Evolutionary conservation across 495 filamentous ascomycete genomes (phyloP).

Genomic region (Aspergillus homomorphus): DNA sequence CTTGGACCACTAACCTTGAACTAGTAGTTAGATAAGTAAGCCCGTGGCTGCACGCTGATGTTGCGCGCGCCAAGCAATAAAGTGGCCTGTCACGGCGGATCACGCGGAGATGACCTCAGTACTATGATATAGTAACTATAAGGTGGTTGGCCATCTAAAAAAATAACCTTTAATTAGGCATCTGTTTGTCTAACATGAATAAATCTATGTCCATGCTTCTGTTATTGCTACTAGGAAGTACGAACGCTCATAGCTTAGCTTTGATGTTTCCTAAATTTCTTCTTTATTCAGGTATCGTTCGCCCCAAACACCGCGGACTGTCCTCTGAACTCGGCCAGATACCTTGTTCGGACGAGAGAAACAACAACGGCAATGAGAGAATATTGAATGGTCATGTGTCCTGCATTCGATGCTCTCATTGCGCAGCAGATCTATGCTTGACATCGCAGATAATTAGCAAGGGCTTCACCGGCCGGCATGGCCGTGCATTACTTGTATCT

Average conservation of each 20-base stretch:
- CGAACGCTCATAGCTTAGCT: neutral
- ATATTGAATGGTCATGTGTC: constrained; percentile 52
- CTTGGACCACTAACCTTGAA: no score
- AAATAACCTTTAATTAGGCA: neutral
- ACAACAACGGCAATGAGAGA: constrained; percentile 25
- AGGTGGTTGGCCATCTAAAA: neutral
- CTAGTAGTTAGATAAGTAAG: no score
- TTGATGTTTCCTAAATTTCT: constrained; percentile 47
- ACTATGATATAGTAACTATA: neutral
- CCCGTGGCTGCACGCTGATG: neutral
- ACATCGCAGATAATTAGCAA: constrained; percentile 81
- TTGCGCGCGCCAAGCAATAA: neutral
- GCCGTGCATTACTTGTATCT: constrained; percentile 84
- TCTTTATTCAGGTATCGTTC: constrained; percentile 50
- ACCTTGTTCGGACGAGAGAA: constrained; percentile 8
- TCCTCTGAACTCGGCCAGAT: constrained; percentile 15
- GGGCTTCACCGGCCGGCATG: constrained; percentile 91
- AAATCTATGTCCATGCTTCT: no score
- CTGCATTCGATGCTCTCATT: constrained; percentile 69
- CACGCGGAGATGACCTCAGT: constrained; percentile 15
- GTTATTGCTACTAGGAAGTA: no score
- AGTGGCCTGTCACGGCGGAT: no score
- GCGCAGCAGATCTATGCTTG: constrained; percentile 71
- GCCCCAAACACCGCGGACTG: constrained; percentile 32
- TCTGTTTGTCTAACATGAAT: no score